Percentiles rank a stretch among this genome's conserved stretches.
Evolutionary conservation across 2,329 filamentous ascomycete species (phyloP).

Genomic region (Fusarium tuaranense): DNA sequence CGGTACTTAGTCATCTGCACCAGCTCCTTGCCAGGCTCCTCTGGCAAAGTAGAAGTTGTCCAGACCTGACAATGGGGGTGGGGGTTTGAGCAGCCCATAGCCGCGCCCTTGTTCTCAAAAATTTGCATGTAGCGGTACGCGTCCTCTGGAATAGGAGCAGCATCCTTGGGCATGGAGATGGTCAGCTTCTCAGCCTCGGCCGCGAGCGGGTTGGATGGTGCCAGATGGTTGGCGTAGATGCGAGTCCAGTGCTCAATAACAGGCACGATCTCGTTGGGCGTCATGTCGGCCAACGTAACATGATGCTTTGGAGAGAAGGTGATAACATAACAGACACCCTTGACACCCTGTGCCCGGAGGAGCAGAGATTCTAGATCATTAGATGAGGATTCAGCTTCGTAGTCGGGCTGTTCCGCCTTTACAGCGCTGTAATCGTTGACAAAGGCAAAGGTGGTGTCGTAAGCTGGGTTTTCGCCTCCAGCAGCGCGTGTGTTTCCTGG

Average conservation of each 20-base stretch:
- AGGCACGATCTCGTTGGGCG: conserved; percentile 79
- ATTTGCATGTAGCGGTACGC: conserved; percentile 99
- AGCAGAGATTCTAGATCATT: conserved; percentile 78
- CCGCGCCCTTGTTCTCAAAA: conserved; percentile 97
- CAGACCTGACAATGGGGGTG: conserved; percentile 98
- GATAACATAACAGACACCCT: conserved; percentile 95
- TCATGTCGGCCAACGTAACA: conserved; percentile 91
- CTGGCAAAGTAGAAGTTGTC: conserved; percentile 91
- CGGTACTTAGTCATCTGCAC: conserved; percentile 83
- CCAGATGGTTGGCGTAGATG: conserved; percentile 86
- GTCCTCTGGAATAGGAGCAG: conserved; percentile 66
- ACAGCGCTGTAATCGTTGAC: conserved; percentile 98
- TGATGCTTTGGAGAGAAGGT: conserved; percentile 94
- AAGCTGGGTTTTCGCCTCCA: conserved; percentile 87
- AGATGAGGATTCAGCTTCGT: conserved; percentile 60
- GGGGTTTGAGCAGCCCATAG: conserved; percentile 99
- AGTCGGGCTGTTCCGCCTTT: conserved; percentile 90
- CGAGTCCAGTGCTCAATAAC: conserved; percentile 92
- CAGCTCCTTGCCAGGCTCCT: conserved; percentile 87
- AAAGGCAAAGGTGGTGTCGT: conserved; percentile 90
- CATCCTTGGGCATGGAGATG: conserved; percentile 53
- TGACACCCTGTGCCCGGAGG: conserved; percentile 86
- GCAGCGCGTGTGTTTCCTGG: conserved; percentile 90
- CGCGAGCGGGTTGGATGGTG: conserved; percentile 74
- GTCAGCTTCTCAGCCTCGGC: conserved; percentile 53